Conservation (phyloP, 2,329 filamentous ascomycete genomes). For the Apiospora aurea region DNA sequence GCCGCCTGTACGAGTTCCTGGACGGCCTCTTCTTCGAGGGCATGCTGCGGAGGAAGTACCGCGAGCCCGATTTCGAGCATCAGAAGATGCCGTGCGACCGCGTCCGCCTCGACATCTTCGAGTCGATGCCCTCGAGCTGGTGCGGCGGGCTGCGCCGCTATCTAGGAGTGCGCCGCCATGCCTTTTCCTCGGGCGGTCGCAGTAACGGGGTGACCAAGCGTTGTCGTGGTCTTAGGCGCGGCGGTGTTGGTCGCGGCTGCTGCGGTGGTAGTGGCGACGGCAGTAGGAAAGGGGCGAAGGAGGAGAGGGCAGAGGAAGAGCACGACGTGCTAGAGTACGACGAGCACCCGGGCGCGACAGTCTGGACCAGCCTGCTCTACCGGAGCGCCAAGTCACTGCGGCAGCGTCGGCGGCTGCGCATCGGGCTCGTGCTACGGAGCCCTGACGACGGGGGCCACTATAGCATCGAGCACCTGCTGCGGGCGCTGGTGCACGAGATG, state of each 20-base stretch:
- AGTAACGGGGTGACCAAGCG: background rate
- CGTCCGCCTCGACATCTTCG: slow-evolving; percentile 9
- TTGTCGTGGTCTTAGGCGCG: background rate
- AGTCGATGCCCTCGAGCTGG: background rate
- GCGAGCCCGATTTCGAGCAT: too few species aligned
- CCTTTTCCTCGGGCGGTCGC: background rate
- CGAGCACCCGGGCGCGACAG: background rate
- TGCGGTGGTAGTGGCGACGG: background rate
- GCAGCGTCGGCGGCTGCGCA: background rate
- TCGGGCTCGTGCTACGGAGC: background rate
- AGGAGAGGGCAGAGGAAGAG: background rate
- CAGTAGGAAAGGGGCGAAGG: background rate
- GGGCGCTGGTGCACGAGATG: slow-evolving; percentile 12
- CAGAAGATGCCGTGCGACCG: background rate
- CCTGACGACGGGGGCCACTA: background rate
- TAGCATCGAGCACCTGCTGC: slow-evolving; percentile 6
- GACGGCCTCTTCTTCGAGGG: slow-evolving; percentile 3
- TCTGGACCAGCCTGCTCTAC: background rate
- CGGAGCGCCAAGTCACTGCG: slow-evolving; percentile 1
- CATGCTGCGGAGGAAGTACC: background rate
- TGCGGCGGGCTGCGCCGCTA: background rate
- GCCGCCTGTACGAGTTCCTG: background rate
- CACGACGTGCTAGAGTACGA: background rate
- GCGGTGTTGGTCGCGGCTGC: background rate
- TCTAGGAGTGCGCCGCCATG: background rate